Evolutionary conservation across 768 basidiomycete genomes (phyloP), one percentile per base, ranked within the genome.

Genomic region (Polyporus arcularius): DNA sequence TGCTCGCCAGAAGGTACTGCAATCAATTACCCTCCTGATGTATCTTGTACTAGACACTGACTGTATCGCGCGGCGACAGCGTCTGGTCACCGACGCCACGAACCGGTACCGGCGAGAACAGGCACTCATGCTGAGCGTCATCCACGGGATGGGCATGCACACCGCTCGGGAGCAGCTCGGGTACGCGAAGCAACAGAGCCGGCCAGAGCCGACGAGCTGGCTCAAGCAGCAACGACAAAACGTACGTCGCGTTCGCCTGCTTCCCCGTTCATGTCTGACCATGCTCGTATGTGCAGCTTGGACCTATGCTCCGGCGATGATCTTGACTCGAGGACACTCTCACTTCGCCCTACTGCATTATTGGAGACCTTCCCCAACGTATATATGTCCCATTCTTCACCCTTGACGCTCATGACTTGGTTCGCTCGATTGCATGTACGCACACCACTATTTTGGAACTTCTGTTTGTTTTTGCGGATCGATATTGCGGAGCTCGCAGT

Each of bases 81-180:
- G 80, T 43, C 72, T 84, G 35, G 74, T 80, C 64, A 68, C 74
- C 48, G 88, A 92, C 31, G 56, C 73, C 12, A 80, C 83, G 39
- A 80, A 78, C 59, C 81, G 85, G 41, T 92, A 93, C 71, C 80
- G 82, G 50, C 78, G 81, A 52, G 94, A 98, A 71, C 90, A 94
- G 65, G 84, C 88, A 64, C 80, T 93, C 58, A 90, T 97, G 87
- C 75, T 93, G 21, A 82, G 87, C 57, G 84, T 85, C 4, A 79
- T 94, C 61, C 92, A 94, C 71, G 79, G 78, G 42, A 75, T 85
- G 45, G 90, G 92, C 11, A 86, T 90, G 81, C 78, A 80, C 53
- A 82, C 78, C 18, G 75, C 82, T 43, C 82, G 89, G 58, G 80
- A 82, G 43, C 88, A 90, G 66, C 74, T 92, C 10, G 78, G 80